These are phyloP conservation scores for Globisporangium middletonii DNA, from an alignment of 352 stramenopile species.

Conservation along the genomic window DNA sequence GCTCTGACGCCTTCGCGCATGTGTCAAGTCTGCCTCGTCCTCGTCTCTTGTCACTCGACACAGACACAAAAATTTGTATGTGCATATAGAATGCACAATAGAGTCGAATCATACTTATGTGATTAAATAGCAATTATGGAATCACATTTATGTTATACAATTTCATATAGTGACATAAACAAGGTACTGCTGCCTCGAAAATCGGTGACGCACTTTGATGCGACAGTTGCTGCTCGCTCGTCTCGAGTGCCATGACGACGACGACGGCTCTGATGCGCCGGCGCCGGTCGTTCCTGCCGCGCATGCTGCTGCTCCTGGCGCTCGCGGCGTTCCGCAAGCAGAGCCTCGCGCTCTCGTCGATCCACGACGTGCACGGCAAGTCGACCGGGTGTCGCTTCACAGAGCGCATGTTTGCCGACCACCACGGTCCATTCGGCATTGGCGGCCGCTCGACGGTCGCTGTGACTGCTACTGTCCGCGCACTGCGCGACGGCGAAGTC, in stretches of 20 bases:
- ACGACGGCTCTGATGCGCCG: background rate
- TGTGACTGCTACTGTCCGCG: slow-evolving; percentile 41
- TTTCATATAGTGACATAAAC: too few relatives aligned
- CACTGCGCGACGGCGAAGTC: slow-evolving; percentile 48
- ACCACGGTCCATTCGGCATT: slow-evolving; percentile 39
- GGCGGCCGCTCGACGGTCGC: slow-evolving; percentile 38
- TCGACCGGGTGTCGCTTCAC: slow-evolving; percentile 57
- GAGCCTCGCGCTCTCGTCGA: slow-evolving; percentile 37
- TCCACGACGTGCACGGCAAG: slow-evolving; percentile 51
- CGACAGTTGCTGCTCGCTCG: slow-evolving; percentile 22
- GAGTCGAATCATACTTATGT: too few relatives aligned
- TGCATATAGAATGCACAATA: too few relatives aligned
- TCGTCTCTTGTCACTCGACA: too few relatives aligned
- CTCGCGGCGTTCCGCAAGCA: slow-evolving; percentile 19
- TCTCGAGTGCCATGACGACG: background rate
- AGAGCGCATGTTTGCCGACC: slow-evolving; percentile 79
- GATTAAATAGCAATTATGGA: too few relatives aligned
- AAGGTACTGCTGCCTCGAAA: too few relatives aligned
- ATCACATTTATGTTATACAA: too few relatives aligned
- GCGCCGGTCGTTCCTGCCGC: slow-evolving; percentile 11
- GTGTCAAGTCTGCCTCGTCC: too few relatives aligned
- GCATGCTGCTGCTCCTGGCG: slow-evolving; percentile 23
- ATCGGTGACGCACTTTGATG: slow-evolving; percentile 5
- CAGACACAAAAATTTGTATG: too few relatives aligned
- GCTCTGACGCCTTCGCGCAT: too few relatives aligned